These are phyloP conservation scores for Iberis amara DNA, from an alignment of 441 rosid genomes.

Conservation along the genomic window DNA sequence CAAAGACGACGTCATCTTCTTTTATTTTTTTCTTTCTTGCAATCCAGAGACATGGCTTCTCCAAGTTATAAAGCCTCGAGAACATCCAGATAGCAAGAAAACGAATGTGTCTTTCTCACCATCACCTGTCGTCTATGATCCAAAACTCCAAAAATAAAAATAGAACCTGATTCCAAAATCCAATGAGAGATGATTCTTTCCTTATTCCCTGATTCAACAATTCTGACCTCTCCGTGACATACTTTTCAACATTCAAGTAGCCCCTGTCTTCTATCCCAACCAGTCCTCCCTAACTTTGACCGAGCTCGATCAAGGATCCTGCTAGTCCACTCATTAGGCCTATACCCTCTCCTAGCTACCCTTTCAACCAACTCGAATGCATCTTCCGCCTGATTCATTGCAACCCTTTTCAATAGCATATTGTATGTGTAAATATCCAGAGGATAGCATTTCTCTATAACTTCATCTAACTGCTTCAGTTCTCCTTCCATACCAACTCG, in stretches of 20 bases:
- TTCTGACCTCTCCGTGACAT: constrained; percentile 11
- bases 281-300: constrained; percentile 31
- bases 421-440: constrained; percentile 54
- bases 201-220: constrained; percentile 7
- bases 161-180: constrained; percentile 1
- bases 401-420: constrained; percentile 46
- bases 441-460: constrained; percentile 57
- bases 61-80: background rate
- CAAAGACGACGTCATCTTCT: no score
- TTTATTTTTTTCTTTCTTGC: no score
- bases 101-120: constrained; percentile 5
- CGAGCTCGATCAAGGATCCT: constrained; percentile 39
- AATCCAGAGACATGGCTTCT: no score
- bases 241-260: constrained; percentile 15
- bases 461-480: constrained; percentile 42
- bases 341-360: constrained; percentile 48
- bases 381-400: constrained; percentile 33
- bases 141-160: constrained; percentile 1
- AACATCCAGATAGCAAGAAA: no score
- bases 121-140: constrained; percentile 3
- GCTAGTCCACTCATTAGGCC: constrained; percentile 60
- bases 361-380: constrained; percentile 45
- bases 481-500: constrained; percentile 29
- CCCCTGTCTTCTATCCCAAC: constrained; percentile 22
- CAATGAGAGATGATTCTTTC: constrained; percentile 4